Percentiles rank a stretch among this genome's conserved stretches.
phyloP scores from a whole-genome alignment of 805 yeast genomes.

The Suhomyces emberorum region DNA sequence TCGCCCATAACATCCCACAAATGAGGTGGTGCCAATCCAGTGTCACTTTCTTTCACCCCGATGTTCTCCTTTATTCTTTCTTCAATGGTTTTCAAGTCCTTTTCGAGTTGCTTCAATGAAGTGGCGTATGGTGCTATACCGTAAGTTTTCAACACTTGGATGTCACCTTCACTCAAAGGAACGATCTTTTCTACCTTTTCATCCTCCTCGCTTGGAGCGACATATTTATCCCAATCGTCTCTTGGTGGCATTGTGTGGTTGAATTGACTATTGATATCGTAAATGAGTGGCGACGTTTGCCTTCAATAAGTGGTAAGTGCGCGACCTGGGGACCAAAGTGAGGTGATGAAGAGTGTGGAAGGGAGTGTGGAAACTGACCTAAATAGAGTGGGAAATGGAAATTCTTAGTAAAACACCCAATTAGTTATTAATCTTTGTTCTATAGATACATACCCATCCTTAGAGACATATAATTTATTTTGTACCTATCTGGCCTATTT shows the following conservation, averaged over 20 bases:
- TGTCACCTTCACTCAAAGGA: conserved; percentile 94
- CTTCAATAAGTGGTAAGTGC: conserved; percentile 1
- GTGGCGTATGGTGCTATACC: conserved; percentile 96
- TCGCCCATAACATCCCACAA: conserved; percentile 98
- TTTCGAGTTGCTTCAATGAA: conserved; percentile 75
- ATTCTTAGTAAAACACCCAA: no score
- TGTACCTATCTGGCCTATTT: no score
- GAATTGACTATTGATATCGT: neutral
- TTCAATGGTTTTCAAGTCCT: conserved; percentile 82
- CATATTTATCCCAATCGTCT: conserved; percentile 97
- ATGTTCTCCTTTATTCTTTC: conserved; percentile 88
- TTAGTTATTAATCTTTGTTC: no score
- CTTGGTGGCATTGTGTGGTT: conserved; percentile 79
- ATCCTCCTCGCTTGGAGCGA: conserved; percentile 75
- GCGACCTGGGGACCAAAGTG: conserved; percentile 1
- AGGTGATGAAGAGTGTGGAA: no score
- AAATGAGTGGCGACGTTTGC: conserved; percentile 2
- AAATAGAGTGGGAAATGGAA: no score
- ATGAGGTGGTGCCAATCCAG: conserved; percentile 96
- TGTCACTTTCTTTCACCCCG: conserved; percentile 92
- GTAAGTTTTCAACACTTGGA: conserved; percentile 93
- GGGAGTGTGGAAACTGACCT: no score
- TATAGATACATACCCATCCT: no score
- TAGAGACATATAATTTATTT: no score
- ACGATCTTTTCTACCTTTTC: conserved; percentile 64